phyloP scores from a whole-genome alignment of 306 rosid species.

The Benincasa hispida region DNA sequence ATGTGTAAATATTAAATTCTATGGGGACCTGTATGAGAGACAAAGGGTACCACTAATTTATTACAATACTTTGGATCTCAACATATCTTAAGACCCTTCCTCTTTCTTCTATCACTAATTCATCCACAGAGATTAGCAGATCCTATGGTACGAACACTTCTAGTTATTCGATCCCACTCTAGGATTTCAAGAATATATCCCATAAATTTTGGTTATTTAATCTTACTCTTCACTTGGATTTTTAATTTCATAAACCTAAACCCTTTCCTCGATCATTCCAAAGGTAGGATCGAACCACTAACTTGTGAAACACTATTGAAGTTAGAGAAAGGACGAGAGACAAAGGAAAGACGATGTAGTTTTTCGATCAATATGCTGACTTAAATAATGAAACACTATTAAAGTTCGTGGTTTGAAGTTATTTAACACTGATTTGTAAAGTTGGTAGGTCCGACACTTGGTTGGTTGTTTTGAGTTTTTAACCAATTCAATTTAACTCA shows the following conservation, averaged over 20 bases:
- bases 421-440: no score
- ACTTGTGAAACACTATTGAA: no score
- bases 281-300: no score
- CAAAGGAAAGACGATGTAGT: no score
- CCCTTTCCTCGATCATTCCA: no score
- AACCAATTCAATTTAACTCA: no score
- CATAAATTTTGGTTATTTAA: background rate
- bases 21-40: conserved; percentile 22
- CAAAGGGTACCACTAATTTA: conserved; percentile 1
- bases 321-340: no score
- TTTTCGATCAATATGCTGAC: no score
- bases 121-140: background rate
- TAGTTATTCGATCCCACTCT: background rate
- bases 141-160: background rate
- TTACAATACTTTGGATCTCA: background rate
- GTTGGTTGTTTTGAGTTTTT: no score
- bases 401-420: no score
- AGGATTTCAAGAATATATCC: background rate
- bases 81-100: background rate
- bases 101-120: background rate
- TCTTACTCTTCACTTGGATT: background rate
- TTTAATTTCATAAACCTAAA: background rate
- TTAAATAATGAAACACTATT: no score
- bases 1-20: background rate
- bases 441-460: no score